Conservation (phyloP, 371 early-diverging fungal genomes). For the Gilbertella persicaria region DNA sequence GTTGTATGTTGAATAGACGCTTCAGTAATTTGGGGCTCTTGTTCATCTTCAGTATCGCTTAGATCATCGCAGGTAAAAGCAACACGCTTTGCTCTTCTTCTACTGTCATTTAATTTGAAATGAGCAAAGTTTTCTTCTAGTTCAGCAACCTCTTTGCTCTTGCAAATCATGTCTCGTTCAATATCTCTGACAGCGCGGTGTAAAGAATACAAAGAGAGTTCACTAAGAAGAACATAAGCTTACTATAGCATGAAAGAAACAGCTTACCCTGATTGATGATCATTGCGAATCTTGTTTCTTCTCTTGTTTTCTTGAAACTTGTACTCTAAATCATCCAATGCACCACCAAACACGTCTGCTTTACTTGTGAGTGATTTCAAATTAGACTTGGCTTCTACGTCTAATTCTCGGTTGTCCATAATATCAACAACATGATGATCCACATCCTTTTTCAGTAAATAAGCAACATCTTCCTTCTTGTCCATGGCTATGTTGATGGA, state of each 20-base stretch:
- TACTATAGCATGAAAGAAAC: background rate
- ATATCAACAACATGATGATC: slow-evolving; percentile 3
- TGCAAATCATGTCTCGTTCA: slow-evolving; percentile 23
- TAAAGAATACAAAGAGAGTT: slow-evolving; percentile 28
- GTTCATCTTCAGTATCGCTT: slow-evolving; percentile 20
- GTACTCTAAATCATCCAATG: slow-evolving; percentile 13
- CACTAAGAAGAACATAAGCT: slow-evolving; percentile 4
- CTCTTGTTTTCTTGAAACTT: slow-evolving; percentile 14
- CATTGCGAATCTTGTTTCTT: slow-evolving; percentile 12
- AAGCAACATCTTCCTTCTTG: slow-evolving; percentile 18
- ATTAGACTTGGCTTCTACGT: slow-evolving; percentile 6
- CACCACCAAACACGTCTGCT: background rate
- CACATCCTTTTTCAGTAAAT: slow-evolving; percentile 2
- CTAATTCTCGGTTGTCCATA: slow-evolving; percentile 16
- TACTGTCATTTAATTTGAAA: slow-evolving; percentile 5
- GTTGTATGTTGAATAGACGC: slow-evolving; percentile 14
- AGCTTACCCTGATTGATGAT: slow-evolving; percentile 15
- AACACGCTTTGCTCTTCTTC: slow-evolving; percentile 5
- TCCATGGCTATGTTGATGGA: slow-evolving; percentile 6
- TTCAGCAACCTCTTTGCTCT: slow-evolving; percentile 16
- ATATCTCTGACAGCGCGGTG: slow-evolving; percentile 35
- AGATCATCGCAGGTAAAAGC: slow-evolving; percentile 15
- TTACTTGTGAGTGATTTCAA: slow-evolving; percentile 2
- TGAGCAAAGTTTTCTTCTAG: slow-evolving; percentile 24
- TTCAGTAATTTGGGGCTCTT: background rate